Evolutionary conservation across 1,284 basidiomycete genomes (phyloP).

Genomic region (Cryptococcus sp.): DNA sequence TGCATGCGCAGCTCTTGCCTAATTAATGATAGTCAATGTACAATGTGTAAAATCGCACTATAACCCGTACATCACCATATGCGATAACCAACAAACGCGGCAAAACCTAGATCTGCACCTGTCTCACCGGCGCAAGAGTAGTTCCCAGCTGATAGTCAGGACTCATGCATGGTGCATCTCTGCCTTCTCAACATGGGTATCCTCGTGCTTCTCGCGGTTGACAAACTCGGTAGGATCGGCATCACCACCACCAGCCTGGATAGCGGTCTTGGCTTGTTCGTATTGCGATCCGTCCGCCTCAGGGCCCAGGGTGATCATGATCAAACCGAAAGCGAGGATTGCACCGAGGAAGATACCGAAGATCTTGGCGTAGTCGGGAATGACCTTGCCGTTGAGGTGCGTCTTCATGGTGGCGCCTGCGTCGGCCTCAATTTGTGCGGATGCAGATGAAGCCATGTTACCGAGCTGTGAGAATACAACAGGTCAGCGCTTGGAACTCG

Average conservation of each 20-base stretch:
- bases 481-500: not conserved
- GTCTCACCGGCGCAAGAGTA: too few relatives aligned
- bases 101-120: too few relatives aligned
- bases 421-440: slow-evolving; percentile 88
- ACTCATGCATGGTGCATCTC: too few relatives aligned
- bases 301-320: slow-evolving; percentile 55
- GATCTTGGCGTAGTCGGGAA: slow-evolving; percentile 74
- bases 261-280: slow-evolving; percentile 76
- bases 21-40: too few relatives aligned
- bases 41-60: too few relatives aligned
- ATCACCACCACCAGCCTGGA: slow-evolving; percentile 68
- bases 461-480: slow-evolving; percentile 30
- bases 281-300: slow-evolving; percentile 74
- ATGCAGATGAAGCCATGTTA: slow-evolving; percentile 80
- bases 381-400: slow-evolving; percentile 48
- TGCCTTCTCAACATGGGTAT: slow-evolving; percentile 5
- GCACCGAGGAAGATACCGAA: slow-evolving; percentile 81
- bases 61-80: too few relatives aligned
- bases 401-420: slow-evolving; percentile 53
- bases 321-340: slow-evolving; percentile 51
- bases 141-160: too few relatives aligned
- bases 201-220: slow-evolving; percentile 19
- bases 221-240: slow-evolving; percentile 53
- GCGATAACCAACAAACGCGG: too few relatives aligned
- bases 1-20: too few relatives aligned